A percentile compares a stretch with the other conserved stretches of the same genome.
Evolutionary conservation across 345 rosid species (phyloP).

Genomic region (Syzygium oleosum): DNA sequence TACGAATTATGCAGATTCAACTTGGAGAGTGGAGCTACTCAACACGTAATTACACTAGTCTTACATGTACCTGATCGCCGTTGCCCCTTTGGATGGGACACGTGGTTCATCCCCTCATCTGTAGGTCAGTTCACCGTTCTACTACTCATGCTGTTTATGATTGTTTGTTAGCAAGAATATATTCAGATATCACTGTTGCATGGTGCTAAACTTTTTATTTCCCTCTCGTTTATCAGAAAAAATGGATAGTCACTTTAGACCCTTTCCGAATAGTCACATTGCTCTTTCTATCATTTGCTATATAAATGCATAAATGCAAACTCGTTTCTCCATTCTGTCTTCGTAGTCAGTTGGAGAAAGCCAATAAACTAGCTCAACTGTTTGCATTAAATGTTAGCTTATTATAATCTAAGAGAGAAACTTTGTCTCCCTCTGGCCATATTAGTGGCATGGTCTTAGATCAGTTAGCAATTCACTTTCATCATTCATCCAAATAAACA

Average conservation of each 20-base stretch:
- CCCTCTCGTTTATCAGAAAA: background rate
- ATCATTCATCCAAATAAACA: background rate
- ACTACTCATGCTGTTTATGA: background rate
- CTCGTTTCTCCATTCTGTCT: background rate
- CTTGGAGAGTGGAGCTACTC: background rate
- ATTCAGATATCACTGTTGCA: background rate
- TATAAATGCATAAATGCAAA: background rate
- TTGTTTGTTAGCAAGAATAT: background rate
- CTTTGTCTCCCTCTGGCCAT: background rate
- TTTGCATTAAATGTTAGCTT: background rate
- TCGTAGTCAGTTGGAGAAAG: background rate
- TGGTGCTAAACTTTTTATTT: background rate
- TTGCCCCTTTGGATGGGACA: background rate
- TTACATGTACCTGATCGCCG: background rate
- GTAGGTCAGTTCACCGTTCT: background rate
- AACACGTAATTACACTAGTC: background rate
- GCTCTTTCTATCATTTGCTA: background rate
- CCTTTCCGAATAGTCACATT: background rate
- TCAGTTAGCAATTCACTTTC: background rate
- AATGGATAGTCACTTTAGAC: background rate
- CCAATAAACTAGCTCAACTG: background rate
- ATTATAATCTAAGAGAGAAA: background rate
- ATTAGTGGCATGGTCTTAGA: background rate
- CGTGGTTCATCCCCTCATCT: background rate
- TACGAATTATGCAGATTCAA: background rate